Evolutionary conservation across 805 yeast species (phyloP).

Genomic region (Jamesozyma gamospora): DNA sequence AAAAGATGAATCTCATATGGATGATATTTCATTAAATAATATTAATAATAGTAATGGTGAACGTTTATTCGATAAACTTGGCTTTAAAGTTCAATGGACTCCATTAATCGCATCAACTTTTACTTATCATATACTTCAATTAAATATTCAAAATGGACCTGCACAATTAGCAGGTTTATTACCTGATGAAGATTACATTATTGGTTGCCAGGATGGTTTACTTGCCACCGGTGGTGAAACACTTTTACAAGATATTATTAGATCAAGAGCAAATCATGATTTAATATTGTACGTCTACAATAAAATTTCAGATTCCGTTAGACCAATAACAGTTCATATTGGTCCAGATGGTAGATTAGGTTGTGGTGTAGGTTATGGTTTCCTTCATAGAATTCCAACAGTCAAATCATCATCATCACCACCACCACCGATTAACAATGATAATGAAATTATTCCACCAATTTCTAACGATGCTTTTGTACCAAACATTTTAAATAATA

Average conservation of each 20-base stretch:
- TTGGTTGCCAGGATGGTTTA: slow-evolving; percentile 81
- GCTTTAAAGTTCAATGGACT: slow-evolving; percentile 66
- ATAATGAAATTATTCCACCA: background rate
- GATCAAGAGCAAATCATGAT: slow-evolving; percentile 38
- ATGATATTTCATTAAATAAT: slow-evolving; percentile 21
- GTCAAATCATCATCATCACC: slow-evolving; percentile 4
- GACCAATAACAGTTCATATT: slow-evolving; percentile 79
- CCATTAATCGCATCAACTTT: slow-evolving; percentile 66
- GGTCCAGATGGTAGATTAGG: slow-evolving; percentile 83
- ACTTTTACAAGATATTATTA: slow-evolving; percentile 55
- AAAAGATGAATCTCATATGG: slow-evolving; percentile 19
- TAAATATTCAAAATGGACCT: slow-evolving; percentile 61
- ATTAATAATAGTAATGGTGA: slow-evolving; percentile 9
- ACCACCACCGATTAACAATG: background rate
- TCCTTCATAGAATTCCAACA: slow-evolving; percentile 75
- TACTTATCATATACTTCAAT: slow-evolving; percentile 77
- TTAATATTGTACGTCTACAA: slow-evolving; percentile 69
- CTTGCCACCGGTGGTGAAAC: slow-evolving; percentile 83
- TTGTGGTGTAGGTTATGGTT: slow-evolving; percentile 91
- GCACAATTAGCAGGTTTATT: slow-evolving; percentile 75
- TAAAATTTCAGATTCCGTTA: slow-evolving; percentile 71
- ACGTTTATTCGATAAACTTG: slow-evolving; percentile 39
- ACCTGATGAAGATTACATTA: slow-evolving; percentile 78
- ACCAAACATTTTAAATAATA: slow-evolving; percentile 8
- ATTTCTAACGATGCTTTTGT: slow-evolving; percentile 7